Conservation (phyloP, 2,329 filamentous ascomycete genomes). For the Scedosporium apiospermum region DNA sequence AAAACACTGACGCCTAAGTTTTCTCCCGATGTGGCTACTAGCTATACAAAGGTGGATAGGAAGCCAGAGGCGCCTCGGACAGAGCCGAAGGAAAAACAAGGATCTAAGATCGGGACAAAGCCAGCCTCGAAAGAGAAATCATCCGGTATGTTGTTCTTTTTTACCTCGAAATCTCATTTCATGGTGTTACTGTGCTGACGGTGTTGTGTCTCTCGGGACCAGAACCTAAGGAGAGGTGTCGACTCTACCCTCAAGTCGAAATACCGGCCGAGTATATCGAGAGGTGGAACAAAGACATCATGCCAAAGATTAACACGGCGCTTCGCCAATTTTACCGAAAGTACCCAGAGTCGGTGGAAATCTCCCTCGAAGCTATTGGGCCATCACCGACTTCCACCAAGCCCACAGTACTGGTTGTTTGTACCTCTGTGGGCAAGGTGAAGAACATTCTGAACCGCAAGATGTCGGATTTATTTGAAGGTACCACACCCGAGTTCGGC, state of each 20-base stretch:
- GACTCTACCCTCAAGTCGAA: slow-evolving; percentile 50
- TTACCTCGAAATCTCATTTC: no score
- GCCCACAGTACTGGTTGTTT: slow-evolving; percentile 69
- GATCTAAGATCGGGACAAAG: not conserved
- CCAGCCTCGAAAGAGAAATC: not conserved
- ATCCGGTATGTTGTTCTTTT: not conserved
- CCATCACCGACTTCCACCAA: slow-evolving; percentile 55
- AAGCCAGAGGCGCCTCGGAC: not conserved
- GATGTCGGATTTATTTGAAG: slow-evolving; percentile 56
- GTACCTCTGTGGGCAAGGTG: slow-evolving; percentile 64
- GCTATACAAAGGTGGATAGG: not conserved
- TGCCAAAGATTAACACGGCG: slow-evolving; percentile 64
- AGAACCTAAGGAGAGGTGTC: slow-evolving; percentile 29
- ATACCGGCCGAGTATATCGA: slow-evolving; percentile 53
- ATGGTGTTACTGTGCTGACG: no score
- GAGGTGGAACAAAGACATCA: slow-evolving; percentile 61
- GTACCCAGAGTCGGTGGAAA: slow-evolving; percentile 67
- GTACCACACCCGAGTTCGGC: slow-evolving; percentile 43
- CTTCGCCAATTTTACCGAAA: slow-evolving; percentile 63
- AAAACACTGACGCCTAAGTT: not conserved
- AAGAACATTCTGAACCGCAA: slow-evolving; percentile 62
- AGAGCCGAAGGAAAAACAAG: not conserved
- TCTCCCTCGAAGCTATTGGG: slow-evolving; percentile 67
- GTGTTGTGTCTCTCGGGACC: no score
- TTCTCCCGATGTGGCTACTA: not conserved